phyloP scores from a whole-genome alignment of 2,329 filamentous ascomycete genomes.

The Sclerotinia glacialis region DNA sequence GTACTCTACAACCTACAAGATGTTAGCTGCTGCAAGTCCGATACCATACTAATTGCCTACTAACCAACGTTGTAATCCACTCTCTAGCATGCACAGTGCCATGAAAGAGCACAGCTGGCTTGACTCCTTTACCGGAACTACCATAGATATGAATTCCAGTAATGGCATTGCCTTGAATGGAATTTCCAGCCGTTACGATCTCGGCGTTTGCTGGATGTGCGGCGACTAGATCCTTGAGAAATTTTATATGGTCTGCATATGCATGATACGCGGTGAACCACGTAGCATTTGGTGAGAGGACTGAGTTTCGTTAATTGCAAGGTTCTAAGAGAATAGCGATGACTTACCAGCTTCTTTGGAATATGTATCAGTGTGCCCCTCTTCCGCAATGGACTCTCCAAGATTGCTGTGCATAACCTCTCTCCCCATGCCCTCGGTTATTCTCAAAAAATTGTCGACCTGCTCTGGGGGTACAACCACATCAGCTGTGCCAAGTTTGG shows the following conservation, averaged over 20 bases:
- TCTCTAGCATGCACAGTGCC: constrained; percentile 59
- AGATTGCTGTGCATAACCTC: constrained; percentile 46
- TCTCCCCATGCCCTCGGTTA: constrained; percentile 38
- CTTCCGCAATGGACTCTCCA: constrained; percentile 44
- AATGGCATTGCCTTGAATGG: constrained; percentile 46
- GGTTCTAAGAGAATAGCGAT: constrained; percentile 22
- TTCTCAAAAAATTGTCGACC: constrained; percentile 42
- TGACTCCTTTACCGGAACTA: constrained; percentile 43
- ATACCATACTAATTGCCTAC: neutral
- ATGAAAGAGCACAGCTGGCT: constrained; percentile 55
- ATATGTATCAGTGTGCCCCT: constrained; percentile 31
- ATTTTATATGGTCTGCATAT: constrained; percentile 52
- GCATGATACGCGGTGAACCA: constrained; percentile 56
- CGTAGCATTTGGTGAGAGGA: constrained; percentile 38
- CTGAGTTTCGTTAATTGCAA: constrained; percentile 25
- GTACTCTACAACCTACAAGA: constrained; percentile 48
- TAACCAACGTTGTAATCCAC: constrained; percentile 53
- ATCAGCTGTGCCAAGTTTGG: constrained; percentile 40
- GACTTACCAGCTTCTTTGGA: constrained; percentile 15
- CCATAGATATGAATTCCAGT: constrained; percentile 55
- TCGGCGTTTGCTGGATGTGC: constrained; percentile 48
- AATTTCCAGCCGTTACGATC: constrained; percentile 50
- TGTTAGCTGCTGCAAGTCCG: neutral
- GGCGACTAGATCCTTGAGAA: constrained; percentile 47
- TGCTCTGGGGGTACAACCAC: constrained; percentile 44